phyloP scores from a whole-genome alignment of 208 protist species.

The Naegleria fowleri region DNA sequence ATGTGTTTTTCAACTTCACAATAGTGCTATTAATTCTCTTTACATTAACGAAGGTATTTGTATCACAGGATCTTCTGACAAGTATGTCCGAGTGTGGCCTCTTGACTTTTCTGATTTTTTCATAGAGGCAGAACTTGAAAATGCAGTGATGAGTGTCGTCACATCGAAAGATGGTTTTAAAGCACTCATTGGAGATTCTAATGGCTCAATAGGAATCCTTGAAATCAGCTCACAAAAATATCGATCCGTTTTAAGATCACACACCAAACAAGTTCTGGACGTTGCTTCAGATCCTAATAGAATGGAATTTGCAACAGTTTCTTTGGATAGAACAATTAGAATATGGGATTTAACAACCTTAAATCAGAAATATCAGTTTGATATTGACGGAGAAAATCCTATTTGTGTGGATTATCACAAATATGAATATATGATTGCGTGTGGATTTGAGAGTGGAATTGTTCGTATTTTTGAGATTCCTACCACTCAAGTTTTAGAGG shows the following conservation, averaged over 20 bases:
- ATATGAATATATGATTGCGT: background rate
- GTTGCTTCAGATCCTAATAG: slow-evolving; percentile 6
- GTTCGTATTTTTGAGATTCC: slow-evolving; percentile 13
- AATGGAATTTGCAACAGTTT: background rate
- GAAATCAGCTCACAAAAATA: slow-evolving; percentile 31
- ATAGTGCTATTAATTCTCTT: slow-evolving; percentile 26
- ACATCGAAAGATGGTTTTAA: slow-evolving; percentile 19
- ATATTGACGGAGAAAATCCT: background rate
- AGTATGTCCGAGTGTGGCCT: slow-evolving; percentile 35
- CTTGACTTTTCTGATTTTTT: slow-evolving; percentile 39
- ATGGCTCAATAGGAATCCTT: slow-evolving; percentile 17
- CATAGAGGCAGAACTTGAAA: slow-evolving; percentile 34
- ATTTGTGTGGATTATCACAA: slow-evolving; percentile 9
- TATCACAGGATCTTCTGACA: slow-evolving; percentile 27
- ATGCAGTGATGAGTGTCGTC: background rate
- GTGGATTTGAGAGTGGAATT: slow-evolving; percentile 11
- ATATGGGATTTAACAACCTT: slow-evolving; percentile 25
- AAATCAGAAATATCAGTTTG: slow-evolving; percentile 27
- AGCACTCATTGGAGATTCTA: background rate
- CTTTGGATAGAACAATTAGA: slow-evolving; percentile 26
- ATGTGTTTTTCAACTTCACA: slow-evolving; percentile 32
- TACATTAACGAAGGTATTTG: slow-evolving; percentile 28
- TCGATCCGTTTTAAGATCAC: background rate
- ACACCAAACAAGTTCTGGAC: slow-evolving; percentile 23
- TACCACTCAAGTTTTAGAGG: background rate